A percentile compares a stretch with the other conserved stretches of the same genome.
These are phyloP conservation scores for Termitomyces heimii DNA, from an alignment of 768 basidiomycete genomes.

Conservation along the genomic window DNA sequence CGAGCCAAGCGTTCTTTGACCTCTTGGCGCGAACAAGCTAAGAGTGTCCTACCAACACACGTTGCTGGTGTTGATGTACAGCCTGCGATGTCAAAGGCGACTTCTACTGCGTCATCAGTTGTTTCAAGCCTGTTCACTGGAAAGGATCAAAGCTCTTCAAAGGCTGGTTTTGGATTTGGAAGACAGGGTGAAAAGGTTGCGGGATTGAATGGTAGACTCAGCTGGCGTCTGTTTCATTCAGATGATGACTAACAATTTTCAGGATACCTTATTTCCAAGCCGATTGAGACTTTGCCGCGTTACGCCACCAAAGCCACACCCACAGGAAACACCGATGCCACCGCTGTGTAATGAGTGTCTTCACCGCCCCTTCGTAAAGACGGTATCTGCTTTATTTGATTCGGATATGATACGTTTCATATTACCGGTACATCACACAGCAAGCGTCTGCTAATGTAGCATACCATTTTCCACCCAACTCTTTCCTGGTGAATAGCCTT, in stretches of 20 bases:
- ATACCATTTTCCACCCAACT: neutral
- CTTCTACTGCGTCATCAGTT: constrained; percentile 15
- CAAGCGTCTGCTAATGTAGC: neutral
- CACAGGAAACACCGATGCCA: constrained; percentile 6
- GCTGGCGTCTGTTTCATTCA: neutral
- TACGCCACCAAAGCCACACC: constrained; percentile 36
- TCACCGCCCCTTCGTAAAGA: neutral
- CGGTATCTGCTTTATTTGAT: neutral
- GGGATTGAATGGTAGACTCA: constrained; percentile 43
- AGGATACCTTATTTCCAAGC: constrained; percentile 57
- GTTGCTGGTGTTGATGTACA: constrained; percentile 30
- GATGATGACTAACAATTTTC: neutral
- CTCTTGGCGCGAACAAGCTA: constrained; percentile 53
- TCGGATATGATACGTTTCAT: neutral
- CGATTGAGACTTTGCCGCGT: constrained; percentile 55
- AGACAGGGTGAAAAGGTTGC: constrained; percentile 74
- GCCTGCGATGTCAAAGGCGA: constrained; percentile 25
- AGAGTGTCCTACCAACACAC: constrained; percentile 48
- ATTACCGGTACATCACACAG: neutral
- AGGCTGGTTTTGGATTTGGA: constrained; percentile 71
- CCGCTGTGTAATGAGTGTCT: neutral
- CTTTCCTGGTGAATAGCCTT: neutral
- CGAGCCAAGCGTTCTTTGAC: constrained; percentile 59
- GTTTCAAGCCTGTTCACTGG: constrained; percentile 27
- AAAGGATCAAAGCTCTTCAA: constrained; percentile 17